Percentiles rank a stretch among this genome's conserved stretches.
These are phyloP conservation scores for Fusarium sororula DNA, from an alignment of 2,329 filamentous ascomycete species.

Conservation along the genomic window DNA sequence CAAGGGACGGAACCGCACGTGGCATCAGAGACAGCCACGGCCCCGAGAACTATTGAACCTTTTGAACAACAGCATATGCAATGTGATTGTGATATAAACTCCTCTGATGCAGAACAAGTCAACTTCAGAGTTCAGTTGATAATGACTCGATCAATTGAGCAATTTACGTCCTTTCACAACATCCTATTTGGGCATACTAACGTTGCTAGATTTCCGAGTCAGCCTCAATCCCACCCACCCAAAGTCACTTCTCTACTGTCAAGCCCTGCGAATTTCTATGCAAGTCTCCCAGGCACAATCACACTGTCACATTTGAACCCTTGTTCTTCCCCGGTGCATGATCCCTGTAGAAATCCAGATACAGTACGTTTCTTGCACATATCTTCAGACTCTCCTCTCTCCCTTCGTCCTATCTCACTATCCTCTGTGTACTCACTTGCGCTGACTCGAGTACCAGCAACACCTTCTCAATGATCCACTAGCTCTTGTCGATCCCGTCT, in stretches of 20 bases:
- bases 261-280: conserved; percentile 21
- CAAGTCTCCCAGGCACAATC: conserved; percentile 32
- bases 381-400: not conserved
- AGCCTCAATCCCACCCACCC: conserved; percentile 26
- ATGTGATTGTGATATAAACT: not conserved
- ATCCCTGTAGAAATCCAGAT: conserved; percentile 14
- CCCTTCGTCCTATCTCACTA: not conserved
- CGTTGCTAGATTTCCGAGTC: conserved; percentile 16
- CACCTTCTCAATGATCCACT: conserved; percentile 20
- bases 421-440: not conserved
- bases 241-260: conserved; percentile 12
- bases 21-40: conserved; percentile 30
- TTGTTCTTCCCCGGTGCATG: conserved; percentile 22
- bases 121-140: not conserved
- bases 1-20: conserved; percentile 32
- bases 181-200: not conserved
- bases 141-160: not conserved
- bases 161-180: not conserved
- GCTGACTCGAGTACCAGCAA: conserved; percentile 18
- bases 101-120: not conserved
- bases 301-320: conserved; percentile 30
- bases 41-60: conserved; percentile 5
- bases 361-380: not conserved
- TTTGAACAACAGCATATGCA: conserved; percentile 4
- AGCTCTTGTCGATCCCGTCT: conserved; percentile 29